Base-by-base conservation (phyloP, 163 green algal genomes). In the Prototheca stagnorum region DNA sequence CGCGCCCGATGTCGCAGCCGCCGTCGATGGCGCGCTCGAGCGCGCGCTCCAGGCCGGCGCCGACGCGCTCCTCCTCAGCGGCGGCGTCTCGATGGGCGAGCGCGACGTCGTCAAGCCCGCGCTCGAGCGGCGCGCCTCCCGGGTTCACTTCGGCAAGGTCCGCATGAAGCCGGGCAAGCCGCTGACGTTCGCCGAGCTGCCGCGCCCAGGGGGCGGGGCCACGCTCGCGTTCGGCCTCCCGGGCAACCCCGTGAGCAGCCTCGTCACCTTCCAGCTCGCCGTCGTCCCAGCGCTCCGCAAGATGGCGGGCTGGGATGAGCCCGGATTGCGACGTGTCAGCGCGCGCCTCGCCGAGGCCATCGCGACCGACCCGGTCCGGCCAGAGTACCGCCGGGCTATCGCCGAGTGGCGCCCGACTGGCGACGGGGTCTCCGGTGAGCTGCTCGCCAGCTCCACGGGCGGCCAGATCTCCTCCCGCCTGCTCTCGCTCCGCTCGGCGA, bases 101-200 rank as follows among this genome's bases (percentile, higher is more conserved):
- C 64, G 75, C 26, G 90, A 98, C 71, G 76, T 87, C 36, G 70
- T 98, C 29, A 97, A 98, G 68, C 82, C 85, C 5, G 54, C 95
- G 37, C 65, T 97, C 49, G 77, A 88, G 67, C 54, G 45, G 2
- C 45, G 72, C 16, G 90, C 83, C n/a, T 73, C 47, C 5, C n/a
- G n/a, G n/a, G 69, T 97, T 20, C 81, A 93, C 68, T 98, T 96
- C 73, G 88, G 90, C 11, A 64, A 73, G 57, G 62, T 67, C 40
- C 5, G 35, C 36, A 98, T 98, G 90, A 97, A 97, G 63, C 90
- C 90, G 0, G 89, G 89, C 33, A 98, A 98, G 64, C 89, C 89
- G 5, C 75, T 95, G 22, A 96, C 88, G 0, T 96, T 96, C 74
- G 89, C 88, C 12, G 94, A 81, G 1, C 47, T 95, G 16, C 40